A percentile compares a stretch with the other conserved stretches of the same genome.
These are phyloP conservation scores for Ilex asprella DNA, from an alignment of 257 asterid genomes.

Conservation along the genomic window DNA sequence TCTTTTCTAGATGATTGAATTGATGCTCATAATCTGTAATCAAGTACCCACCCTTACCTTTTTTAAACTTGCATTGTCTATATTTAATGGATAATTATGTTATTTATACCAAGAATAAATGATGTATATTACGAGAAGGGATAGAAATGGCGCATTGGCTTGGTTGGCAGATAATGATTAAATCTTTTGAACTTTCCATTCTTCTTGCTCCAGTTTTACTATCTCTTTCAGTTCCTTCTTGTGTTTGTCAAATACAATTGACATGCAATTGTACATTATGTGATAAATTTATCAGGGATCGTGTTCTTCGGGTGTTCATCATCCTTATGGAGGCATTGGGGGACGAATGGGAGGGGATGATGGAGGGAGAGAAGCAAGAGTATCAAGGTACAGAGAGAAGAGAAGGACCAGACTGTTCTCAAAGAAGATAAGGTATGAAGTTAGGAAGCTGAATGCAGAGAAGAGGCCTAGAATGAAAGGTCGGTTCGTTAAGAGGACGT, in stretches of 20 bases:
- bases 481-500: constrained; percentile 58
- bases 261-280: not conserved
- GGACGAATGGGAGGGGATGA: constrained; percentile 12
- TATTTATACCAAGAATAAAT: too few species aligned
- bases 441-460: constrained; percentile 76
- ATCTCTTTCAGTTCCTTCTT: not conserved
- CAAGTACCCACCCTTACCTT: too few species aligned
- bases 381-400: constrained; percentile 63
- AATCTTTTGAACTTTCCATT: too few species aligned
- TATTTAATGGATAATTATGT: too few species aligned
- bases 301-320: constrained; percentile 18
- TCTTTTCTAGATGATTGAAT: too few species aligned
- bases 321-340: constrained; percentile 8
- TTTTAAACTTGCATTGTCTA: too few species aligned
- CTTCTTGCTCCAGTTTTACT: not conserved
- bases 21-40: too few species aligned
- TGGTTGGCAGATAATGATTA: too few species aligned
- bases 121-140: not conserved
- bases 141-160: not conserved
- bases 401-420: constrained; percentile 64
- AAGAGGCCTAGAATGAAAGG: constrained; percentile 79
- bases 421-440: constrained; percentile 71
- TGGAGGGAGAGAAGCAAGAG: constrained; percentile 62
- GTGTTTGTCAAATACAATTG: not conserved
- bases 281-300: constrained; percentile 13